A percentile compares a stretch with the other conserved stretches of the same genome.
phyloP scores from a whole-genome alignment of 176 grass and related monocot species.

The Oryza nivara region DNA sequence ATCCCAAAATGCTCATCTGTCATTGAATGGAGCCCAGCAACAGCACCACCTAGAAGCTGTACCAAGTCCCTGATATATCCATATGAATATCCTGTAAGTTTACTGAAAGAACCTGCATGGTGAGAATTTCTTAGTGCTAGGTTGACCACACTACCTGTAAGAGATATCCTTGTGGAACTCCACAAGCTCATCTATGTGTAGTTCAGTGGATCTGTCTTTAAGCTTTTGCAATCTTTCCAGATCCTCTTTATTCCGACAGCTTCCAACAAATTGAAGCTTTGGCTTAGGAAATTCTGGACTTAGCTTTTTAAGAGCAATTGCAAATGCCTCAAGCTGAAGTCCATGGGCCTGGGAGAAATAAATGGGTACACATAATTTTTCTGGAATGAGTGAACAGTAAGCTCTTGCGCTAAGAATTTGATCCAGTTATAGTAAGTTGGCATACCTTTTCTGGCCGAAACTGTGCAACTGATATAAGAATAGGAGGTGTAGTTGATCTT shows the following conservation, averaged over 20 bases:
- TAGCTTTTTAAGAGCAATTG: constrained; percentile 69
- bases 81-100: constrained; percentile 36
- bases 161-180: constrained; percentile 84
- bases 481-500: constrained; percentile 59
- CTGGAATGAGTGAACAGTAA: constrained; percentile 3
- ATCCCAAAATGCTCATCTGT: constrained; percentile 97
- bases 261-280: constrained; percentile 85
- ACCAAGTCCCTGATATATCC: constrained; percentile 64
- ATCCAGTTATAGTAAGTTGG: not conserved
- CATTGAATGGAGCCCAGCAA: constrained; percentile 92
- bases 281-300: constrained; percentile 57
- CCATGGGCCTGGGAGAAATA: constrained; percentile 63
- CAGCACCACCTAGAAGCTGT: constrained; percentile 73
- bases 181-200: constrained; percentile 77
- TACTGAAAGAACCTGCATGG: not conserved
- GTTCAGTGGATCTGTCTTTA: constrained; percentile 66
- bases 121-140: not conserved
- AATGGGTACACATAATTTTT: constrained; percentile 17
- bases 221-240: constrained; percentile 80
- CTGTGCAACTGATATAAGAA: constrained; percentile 92
- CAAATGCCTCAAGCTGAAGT: constrained; percentile 95
- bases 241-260: constrained; percentile 89
- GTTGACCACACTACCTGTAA: constrained; percentile 54
- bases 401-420: constrained; percentile 14
- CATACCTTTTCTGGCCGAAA: constrained; percentile 97